Base-by-base conservation (phyloP, 75 land plant species). In the Cunninghamia lanceolata region DNA sequence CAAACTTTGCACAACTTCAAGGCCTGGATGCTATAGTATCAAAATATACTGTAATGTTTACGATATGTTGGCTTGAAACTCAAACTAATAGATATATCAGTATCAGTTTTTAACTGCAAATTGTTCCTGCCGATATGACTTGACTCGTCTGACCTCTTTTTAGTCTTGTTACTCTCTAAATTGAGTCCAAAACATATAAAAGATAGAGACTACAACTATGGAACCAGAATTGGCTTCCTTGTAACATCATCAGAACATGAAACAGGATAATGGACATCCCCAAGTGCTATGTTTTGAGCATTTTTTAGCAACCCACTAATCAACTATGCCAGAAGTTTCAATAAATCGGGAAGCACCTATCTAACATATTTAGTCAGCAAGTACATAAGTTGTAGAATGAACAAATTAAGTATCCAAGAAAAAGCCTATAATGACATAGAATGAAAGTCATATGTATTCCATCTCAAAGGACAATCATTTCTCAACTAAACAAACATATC, bases 121-220 rank as follows among this genome's bases (percentile, higher is more conserved):
- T 76, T 39, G 3, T 17, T 16, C 38, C 45, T 50, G n/a, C 3
- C n/a, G 32, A 80, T 43, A 13, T 3, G 4, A 80, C 6, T 43
- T 45, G 82, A 80, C 47, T 13, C 45, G n/a, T 45, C 50, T 45
- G 32, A 42, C n/a, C 4, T 28, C 30, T 80, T 45, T 10, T 80
- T 80, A 43, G 43, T 43, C 30, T 45, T 80, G 45, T 11, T 45
- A 45, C 43, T 2, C 19, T 5, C 50, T 45, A 47, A 80, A 80
- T 45, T 87, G 82, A 80, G 32, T n/a, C 30, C 32, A 45, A 50
- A 80, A 45, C 82, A 80, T 80, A 80, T 80, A 87, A 86, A 96
- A 52, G 99, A 93, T 21, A 98, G 75, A 39, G 99, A 96, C 85
- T 98, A 97, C 86, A 98, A 78, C 99, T 99, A 98, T 28, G 99